phyloP scores from a whole-genome alignment of 1,284 basidiomycete genomes.

The Tylopilus sp. region DNA sequence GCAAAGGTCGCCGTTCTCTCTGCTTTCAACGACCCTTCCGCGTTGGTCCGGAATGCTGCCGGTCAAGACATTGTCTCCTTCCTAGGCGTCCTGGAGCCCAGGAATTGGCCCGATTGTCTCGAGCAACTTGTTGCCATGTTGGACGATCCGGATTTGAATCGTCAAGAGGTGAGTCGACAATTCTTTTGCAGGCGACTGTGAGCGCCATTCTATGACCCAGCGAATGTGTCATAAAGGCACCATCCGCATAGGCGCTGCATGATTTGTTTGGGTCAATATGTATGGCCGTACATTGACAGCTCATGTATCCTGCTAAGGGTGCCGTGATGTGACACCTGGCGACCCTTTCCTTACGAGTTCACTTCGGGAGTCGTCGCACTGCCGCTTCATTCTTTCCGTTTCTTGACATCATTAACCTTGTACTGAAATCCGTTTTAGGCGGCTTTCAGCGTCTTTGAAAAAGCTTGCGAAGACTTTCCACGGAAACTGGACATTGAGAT shows the following conservation, averaged over 20 bases:
- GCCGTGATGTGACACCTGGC: conserved; percentile 14
- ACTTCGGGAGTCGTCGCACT: conserved; percentile 11
- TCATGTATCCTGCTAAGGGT: conserved; percentile 11
- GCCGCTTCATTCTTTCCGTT: conserved; percentile 9
- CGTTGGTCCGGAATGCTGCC: conserved; percentile 92
- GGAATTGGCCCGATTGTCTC: conserved; percentile 94
- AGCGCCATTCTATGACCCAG: conserved; percentile 4
- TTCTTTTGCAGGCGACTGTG: conserved; percentile 1
- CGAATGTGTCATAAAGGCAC: conserved; percentile 5
- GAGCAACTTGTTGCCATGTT: conserved; percentile 84
- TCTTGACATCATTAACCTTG: conserved; percentile 14
- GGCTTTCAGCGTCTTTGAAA: conserved; percentile 94
- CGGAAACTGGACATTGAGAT: conserved; percentile 95
- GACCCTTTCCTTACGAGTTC: conserved; percentile 1
- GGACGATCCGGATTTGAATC: conserved; percentile 79
- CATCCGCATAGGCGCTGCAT: conserved; percentile 6
- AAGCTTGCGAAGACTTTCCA: conserved; percentile 97
- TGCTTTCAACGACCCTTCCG: conserved; percentile 83
- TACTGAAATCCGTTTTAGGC: conserved; percentile 65
- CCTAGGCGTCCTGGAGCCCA: conserved; percentile 86
- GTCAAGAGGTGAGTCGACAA: conserved; percentile 81
- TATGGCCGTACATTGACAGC: conserved; percentile 6
- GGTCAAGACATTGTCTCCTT: conserved; percentile 92
- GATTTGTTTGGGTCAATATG: conserved; percentile 18
- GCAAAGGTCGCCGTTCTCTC: conserved; percentile 87